Percentiles rank a stretch among this genome's conserved stretches.
Conservation (phyloP, 169 alveolate species). For the Pseudocohnilembus persalinus region DNA sequence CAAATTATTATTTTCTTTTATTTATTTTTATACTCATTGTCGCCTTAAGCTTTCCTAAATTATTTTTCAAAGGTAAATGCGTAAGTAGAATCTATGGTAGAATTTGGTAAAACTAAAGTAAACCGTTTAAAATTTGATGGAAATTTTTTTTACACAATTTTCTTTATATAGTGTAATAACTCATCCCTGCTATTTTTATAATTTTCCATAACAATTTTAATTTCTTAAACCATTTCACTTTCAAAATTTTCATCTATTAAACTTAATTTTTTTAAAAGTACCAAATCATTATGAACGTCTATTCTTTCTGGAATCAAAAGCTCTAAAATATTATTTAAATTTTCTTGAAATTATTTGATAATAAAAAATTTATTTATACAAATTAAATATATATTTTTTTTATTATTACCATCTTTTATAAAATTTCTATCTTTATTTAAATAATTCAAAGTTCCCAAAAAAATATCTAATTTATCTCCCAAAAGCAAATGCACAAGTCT, state of each 20-base stretch:
- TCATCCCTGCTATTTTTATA: neutral
- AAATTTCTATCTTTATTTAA: neutral
- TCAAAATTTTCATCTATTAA: neutral
- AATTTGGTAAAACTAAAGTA: neutral
- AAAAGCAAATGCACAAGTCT: neutral
- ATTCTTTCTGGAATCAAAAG: neutral
- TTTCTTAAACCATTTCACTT: neutral
- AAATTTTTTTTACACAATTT: neutral
- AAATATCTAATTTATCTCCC: neutral
- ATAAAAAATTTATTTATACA: neutral
- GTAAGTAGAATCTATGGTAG: neutral
- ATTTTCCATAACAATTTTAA: too few species aligned
- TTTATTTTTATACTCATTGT: too few species aligned
- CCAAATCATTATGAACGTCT: neutral
- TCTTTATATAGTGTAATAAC: neutral
- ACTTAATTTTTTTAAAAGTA: neutral
- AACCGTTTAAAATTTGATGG: neutral
- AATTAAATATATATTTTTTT: too few species aligned
- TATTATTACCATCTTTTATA: too few species aligned
- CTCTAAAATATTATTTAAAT: neutral
- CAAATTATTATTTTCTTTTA: neutral
- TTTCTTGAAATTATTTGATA: neutral
- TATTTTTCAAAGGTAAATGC: neutral
- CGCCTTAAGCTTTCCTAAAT: neutral
- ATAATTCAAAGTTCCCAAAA: neutral